phyloP scores from a whole-genome alignment of 129 eudicot genomes.

The Lonicera japonica region DNA sequence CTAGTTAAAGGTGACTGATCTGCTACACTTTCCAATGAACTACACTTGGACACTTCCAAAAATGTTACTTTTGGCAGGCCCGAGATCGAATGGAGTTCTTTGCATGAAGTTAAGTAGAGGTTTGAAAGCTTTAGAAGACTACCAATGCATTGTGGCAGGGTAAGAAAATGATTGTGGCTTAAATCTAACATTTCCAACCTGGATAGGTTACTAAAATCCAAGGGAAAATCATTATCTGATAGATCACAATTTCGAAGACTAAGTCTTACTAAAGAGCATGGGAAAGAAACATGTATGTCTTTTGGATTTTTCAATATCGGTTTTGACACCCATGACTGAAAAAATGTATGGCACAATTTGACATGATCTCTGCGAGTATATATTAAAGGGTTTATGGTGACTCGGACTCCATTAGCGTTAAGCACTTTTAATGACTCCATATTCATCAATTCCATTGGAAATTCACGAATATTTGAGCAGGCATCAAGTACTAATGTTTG shows the following conservation, averaged over 20 bases:
- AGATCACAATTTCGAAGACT: constrained; percentile 7
- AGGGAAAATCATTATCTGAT: constrained; percentile 8
- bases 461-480: constrained; percentile 9
- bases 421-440: constrained; percentile 6
- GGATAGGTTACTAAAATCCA: constrained; percentile 3
- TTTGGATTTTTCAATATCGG: neutral
- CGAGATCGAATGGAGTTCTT: neutral
- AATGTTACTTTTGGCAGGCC: neutral
- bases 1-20: neutral
- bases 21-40: neutral
- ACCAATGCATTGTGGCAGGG: constrained; percentile 12
- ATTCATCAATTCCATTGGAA: no score
- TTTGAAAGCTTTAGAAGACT: neutral
- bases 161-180: constrained; percentile 5
- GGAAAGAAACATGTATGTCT: neutral
- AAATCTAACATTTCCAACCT: neutral
- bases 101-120: neutral
- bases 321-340: neutral
- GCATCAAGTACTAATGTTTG: constrained; percentile 4
- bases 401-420: neutral
- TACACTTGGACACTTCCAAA: neutral
- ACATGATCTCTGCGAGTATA: neutral
- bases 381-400: neutral
- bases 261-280: neutral
- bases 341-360: neutral